phyloP scores from a whole-genome alignment of 2,329 filamentous ascomycete genomes.

The Dactylellina haptotyla region DNA sequence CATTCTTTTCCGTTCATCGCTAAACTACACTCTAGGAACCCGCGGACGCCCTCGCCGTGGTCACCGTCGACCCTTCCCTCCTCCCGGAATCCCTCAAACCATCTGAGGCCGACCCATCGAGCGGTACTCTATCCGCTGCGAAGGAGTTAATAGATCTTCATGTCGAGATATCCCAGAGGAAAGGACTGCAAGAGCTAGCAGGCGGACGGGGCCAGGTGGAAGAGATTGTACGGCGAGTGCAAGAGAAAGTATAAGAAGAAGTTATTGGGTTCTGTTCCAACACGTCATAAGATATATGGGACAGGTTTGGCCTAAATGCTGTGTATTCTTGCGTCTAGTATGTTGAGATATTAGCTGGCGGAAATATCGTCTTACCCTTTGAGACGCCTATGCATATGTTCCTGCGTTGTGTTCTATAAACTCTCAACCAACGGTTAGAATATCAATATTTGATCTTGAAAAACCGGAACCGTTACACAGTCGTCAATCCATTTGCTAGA shows the following conservation, averaged over 20 bases:
- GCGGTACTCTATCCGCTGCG: slow-evolving; percentile 18
- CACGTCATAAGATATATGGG: too few species aligned
- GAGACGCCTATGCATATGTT: too few species aligned
- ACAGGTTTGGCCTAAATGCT: too few species aligned
- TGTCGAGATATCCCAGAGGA: slow-evolving; percentile 47
- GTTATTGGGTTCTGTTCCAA: too few species aligned
- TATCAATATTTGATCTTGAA: too few species aligned
- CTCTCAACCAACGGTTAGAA: too few species aligned
- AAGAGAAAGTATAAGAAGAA: slow-evolving; percentile 27
- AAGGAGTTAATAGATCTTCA: slow-evolving; percentile 48
- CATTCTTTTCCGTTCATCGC: not conserved
- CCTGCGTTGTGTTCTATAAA: too few species aligned
- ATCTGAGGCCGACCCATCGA: not conserved
- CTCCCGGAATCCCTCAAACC: slow-evolving; percentile 33
- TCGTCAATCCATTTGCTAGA: too few species aligned
- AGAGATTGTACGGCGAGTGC: slow-evolving; percentile 33
- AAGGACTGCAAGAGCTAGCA: slow-evolving; percentile 43
- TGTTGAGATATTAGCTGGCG: too few species aligned
- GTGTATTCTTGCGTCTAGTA: too few species aligned
- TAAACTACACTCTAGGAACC: slow-evolving; percentile 21
- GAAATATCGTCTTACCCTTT: too few species aligned
- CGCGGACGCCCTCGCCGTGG: slow-evolving; percentile 43
- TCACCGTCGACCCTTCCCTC: slow-evolving; percentile 46
- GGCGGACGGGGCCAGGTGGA: slow-evolving; percentile 35
- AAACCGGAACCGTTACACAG: too few species aligned